Evolutionary conservation across 495 filamentous ascomycete species (phyloP), one percentile per base, ranked within the genome.

Genomic region (Penicillium macrosclerotiorum): DNA sequence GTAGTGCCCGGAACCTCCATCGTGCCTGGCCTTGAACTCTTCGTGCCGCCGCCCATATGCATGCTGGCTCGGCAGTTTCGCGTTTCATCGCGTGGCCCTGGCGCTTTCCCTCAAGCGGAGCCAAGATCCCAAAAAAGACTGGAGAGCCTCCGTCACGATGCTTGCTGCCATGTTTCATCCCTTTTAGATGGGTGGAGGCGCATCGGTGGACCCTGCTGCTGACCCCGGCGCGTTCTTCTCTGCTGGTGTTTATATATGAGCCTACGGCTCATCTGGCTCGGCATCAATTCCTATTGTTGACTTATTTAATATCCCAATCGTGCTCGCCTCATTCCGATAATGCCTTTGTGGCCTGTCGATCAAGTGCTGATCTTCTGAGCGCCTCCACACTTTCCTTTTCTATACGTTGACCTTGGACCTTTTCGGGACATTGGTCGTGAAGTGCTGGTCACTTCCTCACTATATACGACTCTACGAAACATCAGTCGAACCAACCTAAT

Each of bases 261-360:
- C 46, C 46, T 48, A 20, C 44, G n/a, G n/a, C n/a, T n/a, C n/a
- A n/a, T n/a, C n/a, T n/a, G n/a, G n/a, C n/a, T n/a, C n/a, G n/a
- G n/a, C n/a, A n/a, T n/a, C n/a, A n/a, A n/a, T n/a, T n/a, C n/a
- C n/a, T n/a, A n/a, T n/a, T n/a, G n/a, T n/a, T n/a, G n/a, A n/a
- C n/a, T n/a, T 68, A 72, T 72, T 71, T 69, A 74, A 72, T 62
- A 64, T 64, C 67, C 63, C 65, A 62, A 51, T n/a, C n/a, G n/a
- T n/a, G n/a, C n/a, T n/a, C n/a, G n/a, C n/a, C n/a, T n/a, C n/a
- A n/a, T n/a, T n/a, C n/a, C n/a, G 42, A 52, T 45, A 46, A 46
- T 59, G 47, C 32, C 37, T 50, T 33, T 37, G 35, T 44, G 45
- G 42, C 51, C 46, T 45, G 26, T 53, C 50, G 39, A 22, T 26